These are phyloP conservation scores for Trametes villosa DNA, from an alignment of 768 basidiomycete species.

Conservation along the genomic window DNA sequence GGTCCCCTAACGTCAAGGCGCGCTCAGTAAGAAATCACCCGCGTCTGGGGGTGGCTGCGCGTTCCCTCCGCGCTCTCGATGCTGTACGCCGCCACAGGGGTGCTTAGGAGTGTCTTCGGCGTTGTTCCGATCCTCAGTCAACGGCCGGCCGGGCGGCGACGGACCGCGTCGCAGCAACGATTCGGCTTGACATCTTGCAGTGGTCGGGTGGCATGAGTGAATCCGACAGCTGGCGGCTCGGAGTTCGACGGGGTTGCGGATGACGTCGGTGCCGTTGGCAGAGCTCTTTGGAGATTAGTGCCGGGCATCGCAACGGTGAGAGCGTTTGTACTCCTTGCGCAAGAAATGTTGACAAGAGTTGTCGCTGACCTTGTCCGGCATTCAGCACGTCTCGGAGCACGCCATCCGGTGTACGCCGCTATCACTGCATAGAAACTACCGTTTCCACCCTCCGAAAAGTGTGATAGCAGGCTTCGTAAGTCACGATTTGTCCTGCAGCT, in stretches of 20 bases:
- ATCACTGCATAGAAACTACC: neutral
- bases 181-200: too few relatives aligned
- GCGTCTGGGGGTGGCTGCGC: constrained; percentile 13
- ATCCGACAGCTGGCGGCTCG: too few relatives aligned
- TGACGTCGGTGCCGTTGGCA: constrained; percentile 4
- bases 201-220: too few relatives aligned
- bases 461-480: too few relatives aligned
- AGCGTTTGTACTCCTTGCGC: neutral
- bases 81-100: neutral
- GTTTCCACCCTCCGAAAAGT: too few relatives aligned
- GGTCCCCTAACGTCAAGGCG: constrained; percentile 10
- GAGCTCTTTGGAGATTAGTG: neutral
- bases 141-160: too few relatives aligned
- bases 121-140: too few relatives aligned
- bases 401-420: neutral
- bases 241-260: neutral
- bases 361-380: too few relatives aligned
- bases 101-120: neutral
- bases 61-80: neutral
- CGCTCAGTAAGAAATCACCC: neutral
- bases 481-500: too few relatives aligned
- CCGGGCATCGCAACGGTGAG: neutral
- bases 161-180: too few relatives aligned
- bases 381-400: neutral
- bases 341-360: too few relatives aligned